Evolutionary conservation across 495 filamentous ascomycete genomes (phyloP).

Genomic region (Penicillium antarcticum): DNA sequence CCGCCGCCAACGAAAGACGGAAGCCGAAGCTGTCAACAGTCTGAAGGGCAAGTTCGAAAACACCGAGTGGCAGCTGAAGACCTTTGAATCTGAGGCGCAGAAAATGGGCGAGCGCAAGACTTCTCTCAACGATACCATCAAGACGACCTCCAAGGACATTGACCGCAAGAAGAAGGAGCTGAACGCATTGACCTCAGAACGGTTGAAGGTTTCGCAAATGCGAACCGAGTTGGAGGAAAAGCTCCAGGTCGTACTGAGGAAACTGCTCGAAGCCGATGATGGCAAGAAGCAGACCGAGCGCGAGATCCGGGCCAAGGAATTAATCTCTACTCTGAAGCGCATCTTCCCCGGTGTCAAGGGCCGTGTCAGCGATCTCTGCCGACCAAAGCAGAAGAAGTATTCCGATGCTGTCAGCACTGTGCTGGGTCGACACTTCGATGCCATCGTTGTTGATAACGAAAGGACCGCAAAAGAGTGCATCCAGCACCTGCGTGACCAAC

Average conservation of each 20-base stretch:
- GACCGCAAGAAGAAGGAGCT: slow-evolving; percentile 87
- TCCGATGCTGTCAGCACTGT: slow-evolving; percentile 90
- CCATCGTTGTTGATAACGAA: slow-evolving; percentile 93
- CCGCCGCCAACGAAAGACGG: slow-evolving; percentile 79
- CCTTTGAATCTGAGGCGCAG: slow-evolving; percentile 67
- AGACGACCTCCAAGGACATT: slow-evolving; percentile 70
- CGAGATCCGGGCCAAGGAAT: slow-evolving; percentile 72
- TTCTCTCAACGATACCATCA: slow-evolving; percentile 54
- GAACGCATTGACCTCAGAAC: slow-evolving; percentile 80
- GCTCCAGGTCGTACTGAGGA: slow-evolving; percentile 71
- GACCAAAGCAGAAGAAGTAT: slow-evolving; percentile 93
- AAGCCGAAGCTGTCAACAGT: slow-evolving; percentile 82
- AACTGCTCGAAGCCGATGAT: slow-evolving; percentile 78
- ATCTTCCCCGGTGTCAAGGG: slow-evolving; percentile 91
- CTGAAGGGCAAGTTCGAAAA: slow-evolving; percentile 81
- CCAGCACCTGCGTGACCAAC: slow-evolving; percentile 87
- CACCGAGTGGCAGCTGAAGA: slow-evolving; percentile 67
- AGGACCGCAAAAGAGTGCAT: slow-evolving; percentile 94
- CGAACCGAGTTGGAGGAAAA: slow-evolving; percentile 90
- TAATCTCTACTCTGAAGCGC: slow-evolving; percentile 79
- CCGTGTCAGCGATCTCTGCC: slow-evolving; percentile 86
- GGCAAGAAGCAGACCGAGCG: slow-evolving; percentile 79
- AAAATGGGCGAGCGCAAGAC: slow-evolving; percentile 65
- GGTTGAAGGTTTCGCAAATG: slow-evolving; percentile 71
- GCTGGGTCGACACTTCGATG: slow-evolving; percentile 88